phyloP scores from a whole-genome alignment of 2,329 filamentous ascomycete species.

The Elsinoe batatas region DNA sequence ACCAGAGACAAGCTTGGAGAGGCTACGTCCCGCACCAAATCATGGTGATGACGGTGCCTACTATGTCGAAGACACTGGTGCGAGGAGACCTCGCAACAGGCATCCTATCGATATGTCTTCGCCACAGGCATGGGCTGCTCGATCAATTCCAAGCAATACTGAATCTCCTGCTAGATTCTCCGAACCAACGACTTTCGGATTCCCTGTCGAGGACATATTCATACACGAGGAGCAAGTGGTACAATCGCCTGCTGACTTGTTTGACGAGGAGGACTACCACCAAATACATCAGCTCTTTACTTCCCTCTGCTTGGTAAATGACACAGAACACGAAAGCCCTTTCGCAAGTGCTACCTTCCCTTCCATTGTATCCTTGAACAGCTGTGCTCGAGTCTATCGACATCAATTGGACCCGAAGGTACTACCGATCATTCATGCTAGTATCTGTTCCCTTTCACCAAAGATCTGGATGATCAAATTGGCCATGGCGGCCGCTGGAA shows the following conservation, averaged over 20 bases:
- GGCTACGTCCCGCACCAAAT: background rate
- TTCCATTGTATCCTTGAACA: background rate
- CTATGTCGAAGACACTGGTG: background rate
- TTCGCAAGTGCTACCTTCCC: background rate
- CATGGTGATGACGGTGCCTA: background rate
- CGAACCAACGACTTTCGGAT: background rate
- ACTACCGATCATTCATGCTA: conserved; percentile 22
- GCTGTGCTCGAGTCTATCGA: conserved; percentile 20
- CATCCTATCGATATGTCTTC: background rate
- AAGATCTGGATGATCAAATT: conserved; percentile 19
- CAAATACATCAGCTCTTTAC: background rate
- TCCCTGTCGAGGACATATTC: background rate
- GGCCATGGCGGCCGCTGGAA: conserved; percentile 21
- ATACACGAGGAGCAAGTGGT: background rate
- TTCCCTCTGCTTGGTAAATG: background rate
- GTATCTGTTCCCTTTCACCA: conserved; percentile 13
- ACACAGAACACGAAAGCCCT: background rate
- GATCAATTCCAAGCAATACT: background rate
- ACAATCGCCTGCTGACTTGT: background rate
- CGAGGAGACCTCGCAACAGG: conserved; percentile 1
- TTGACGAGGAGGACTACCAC: background rate
- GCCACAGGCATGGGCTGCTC: background rate
- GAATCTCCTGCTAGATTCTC: background rate
- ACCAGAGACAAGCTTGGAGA: background rate
- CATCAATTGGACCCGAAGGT: conserved; percentile 20